Conservation (phyloP, 2,329 filamentous ascomycete genomes). For the Pseudomassariella vexata region DNA sequence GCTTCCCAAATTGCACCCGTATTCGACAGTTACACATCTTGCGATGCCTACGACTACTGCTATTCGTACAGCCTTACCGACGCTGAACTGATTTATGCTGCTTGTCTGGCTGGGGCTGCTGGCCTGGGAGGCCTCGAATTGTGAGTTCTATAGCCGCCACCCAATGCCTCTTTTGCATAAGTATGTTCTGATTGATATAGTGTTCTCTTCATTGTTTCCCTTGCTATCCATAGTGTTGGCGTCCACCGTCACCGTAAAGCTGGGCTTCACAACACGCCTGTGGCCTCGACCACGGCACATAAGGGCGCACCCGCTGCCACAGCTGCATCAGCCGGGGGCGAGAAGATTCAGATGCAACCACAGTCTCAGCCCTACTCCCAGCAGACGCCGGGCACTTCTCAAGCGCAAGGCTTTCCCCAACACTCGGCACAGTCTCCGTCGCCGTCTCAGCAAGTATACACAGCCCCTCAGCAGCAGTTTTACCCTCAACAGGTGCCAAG, state of each 20-base stretch:
- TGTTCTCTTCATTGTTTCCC: constrained; percentile 33
- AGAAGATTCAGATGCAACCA: constrained; percentile 22
- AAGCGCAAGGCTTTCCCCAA: constrained; percentile 1
- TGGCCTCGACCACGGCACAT: constrained; percentile 15
- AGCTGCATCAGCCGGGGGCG: constrained; percentile 12
- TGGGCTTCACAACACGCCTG: constrained; percentile 32
- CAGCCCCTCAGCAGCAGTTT: constrained; percentile 7
- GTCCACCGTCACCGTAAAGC: constrained; percentile 37
- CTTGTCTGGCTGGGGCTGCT: constrained; percentile 27
- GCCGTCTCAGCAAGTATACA: constrained; percentile 9
- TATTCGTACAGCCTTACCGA: constrained; percentile 14
- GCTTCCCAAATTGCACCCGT: constrained; percentile 27
- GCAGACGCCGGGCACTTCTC: constrained; percentile 5
- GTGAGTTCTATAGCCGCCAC: constrained; percentile 29
- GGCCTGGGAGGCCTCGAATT: constrained; percentile 36
- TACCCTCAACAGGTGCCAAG: constrained; percentile 12
- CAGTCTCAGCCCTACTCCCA: constrained; percentile 15
- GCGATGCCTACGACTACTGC: constrained; percentile 16
- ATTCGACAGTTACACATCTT: constrained; percentile 15
- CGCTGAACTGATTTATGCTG: constrained; percentile 10
- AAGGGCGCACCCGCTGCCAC: constrained; percentile 5
- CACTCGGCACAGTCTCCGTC: constrained; percentile 4
- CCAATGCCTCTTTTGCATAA: not conserved
- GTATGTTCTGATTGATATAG: constrained; percentile 18
- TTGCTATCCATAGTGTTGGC: constrained; percentile 33